Evolutionary conservation across 2,329 filamentous ascomycete species (phyloP), one percentile per base, ranked within the genome.

Genomic region (Pyrenophora graminea): DNA sequence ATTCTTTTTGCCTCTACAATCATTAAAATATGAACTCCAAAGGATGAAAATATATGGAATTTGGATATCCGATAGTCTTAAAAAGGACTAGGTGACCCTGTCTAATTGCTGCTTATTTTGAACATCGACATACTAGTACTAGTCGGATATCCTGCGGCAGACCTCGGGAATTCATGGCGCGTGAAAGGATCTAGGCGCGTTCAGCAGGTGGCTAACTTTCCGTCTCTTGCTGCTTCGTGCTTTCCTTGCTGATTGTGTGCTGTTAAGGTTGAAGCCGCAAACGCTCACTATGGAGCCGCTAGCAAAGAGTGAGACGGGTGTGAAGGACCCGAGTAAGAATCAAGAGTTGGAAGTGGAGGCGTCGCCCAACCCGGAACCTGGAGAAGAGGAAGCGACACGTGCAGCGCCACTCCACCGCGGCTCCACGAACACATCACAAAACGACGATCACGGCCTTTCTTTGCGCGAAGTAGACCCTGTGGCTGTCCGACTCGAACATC

Each of bases 401-500:
- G 13, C 56, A 48, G 36, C 44, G 18, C 49, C 53, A 9, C 55
- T 62, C 51, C 58, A 43, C 39, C 59, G 41, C 18, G 36, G 57
- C 37, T 37, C 52, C 30, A 63, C 63, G 32, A 61, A 51, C 32
- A 43, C 61, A 25, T 63, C 64, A 6, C 59, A 61, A 23, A 48
- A 62, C 47, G 58, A 66, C 39, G 59, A 65, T 39, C 72, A 70
- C 49, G 56, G 56, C 19, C 71, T 74, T 37, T 73, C 71, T n/a
- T 48, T 74, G 52, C 69, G 63, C 50, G 82, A 81, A 68, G 83
- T 86, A n/a, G 75, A 82, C 19, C 74, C 80, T 1, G 82, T 85
- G 6, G 70, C 79, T 34, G 77, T 85, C 17, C 77, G 77, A 45
- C 78, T 85, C 19, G 79, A 82, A 34, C 72, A 79, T 57, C 74